These are phyloP conservation scores for Nissolia schottii DNA, from an alignment of 306 rosid species.

Conservation along the genomic window DNA sequence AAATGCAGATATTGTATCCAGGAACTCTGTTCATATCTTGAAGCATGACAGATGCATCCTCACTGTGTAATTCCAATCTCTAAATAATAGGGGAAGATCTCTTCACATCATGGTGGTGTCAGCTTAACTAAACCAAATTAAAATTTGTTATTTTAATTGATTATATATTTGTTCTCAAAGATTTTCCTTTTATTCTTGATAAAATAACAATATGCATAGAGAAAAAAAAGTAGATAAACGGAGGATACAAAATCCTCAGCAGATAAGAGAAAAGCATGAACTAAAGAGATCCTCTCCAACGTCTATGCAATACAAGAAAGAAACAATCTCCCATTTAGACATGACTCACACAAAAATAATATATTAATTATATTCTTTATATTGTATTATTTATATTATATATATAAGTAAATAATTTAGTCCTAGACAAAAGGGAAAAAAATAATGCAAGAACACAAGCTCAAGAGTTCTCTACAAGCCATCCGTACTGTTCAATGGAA, in stretches of 20 bases:
- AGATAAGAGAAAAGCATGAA: not conserved
- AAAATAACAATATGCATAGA: not conserved
- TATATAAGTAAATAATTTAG: not conserved
- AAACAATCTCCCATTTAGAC: not conserved
- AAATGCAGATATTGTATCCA: not conserved
- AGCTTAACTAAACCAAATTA: not conserved
- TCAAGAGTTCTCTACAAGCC: not conserved
- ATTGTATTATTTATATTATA: no score
- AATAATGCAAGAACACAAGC: not conserved
- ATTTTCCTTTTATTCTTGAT: not conserved
- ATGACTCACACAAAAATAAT: not conserved
- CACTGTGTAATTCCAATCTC: not conserved
- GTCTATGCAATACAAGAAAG: not conserved
- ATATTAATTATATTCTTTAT: not conserved
- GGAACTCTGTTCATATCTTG: slow-evolving; percentile 4
- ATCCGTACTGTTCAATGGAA: not conserved
- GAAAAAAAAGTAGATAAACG: not conserved
- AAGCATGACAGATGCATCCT: not conserved
- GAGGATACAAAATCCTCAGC: not conserved
- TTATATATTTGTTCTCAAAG: not conserved
- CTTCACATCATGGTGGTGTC: not conserved
- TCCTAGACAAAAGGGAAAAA: not conserved
- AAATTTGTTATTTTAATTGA: not conserved
- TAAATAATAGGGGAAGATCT: not conserved
- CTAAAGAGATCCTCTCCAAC: not conserved